Evolutionary conservation across 768 basidiomycete genomes (phyloP), one percentile per base, ranked within the genome.

Genomic region (Amanita rubescens): DNA sequence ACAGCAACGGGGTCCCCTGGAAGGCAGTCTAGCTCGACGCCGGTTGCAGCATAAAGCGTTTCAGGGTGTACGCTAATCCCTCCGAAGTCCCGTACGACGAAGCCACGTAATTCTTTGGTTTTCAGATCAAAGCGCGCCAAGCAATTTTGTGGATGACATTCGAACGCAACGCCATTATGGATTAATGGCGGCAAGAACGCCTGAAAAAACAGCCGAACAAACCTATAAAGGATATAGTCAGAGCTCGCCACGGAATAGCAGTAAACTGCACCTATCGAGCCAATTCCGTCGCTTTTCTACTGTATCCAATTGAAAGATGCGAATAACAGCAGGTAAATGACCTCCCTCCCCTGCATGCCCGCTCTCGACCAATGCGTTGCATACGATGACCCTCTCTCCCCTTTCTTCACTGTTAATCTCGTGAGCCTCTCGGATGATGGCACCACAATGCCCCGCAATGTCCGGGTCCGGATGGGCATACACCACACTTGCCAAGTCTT

Each of bases 81-180:
- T 22, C 79, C 80, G 61, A 80, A 80, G 55, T 82, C 81, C 22
- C 80, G 75, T 27, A 82, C 71, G 56, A 80, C 70, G 63, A 82
- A 81, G 0, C 79, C 80, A 33, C 71, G 73, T 3, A 81, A 60
- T 49, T 75, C 73, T 51, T 76, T 75, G 4, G 79, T 75, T 22
- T 67, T 55, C 3, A 75, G 57, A 54, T 77, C 73, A 56, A 80
- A 81, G 1, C 79, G 73, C 5, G 78, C 78, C 9, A 82, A 66
- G 55, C 78, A 80, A 56, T 82, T 81, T 63, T 82, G 81, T 1
- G 78, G 78, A 59, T 82, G 81, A 45, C 74, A 77, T 61, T 82
- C 79, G 57, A 82, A 81, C 1, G 76, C 79, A 3, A 82, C 78
- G 6, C 80, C 79, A 54, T 82, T 78, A 50, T 72, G 59, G 3